phyloP scores from a whole-genome alignment of 2,329 filamentous ascomycete species.

The Magnaporthiopsis incrustans region DNA sequence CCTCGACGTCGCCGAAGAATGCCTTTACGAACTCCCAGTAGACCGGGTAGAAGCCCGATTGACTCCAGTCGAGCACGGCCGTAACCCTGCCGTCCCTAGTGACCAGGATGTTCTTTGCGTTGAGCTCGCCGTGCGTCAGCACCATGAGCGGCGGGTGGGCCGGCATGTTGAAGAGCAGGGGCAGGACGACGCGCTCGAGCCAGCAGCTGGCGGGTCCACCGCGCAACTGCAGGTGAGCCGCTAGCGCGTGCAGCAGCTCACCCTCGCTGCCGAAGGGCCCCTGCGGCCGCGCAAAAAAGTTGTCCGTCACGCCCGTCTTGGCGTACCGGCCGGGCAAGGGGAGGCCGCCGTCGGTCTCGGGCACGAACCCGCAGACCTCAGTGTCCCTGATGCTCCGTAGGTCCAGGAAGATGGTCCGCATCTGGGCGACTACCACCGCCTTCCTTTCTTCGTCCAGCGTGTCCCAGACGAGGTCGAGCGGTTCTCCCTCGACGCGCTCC shows the following conservation, averaged over 20 bases:
- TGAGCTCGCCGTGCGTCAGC: constrained; percentile 11
- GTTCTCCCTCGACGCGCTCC: constrained; percentile 3
- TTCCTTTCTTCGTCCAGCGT: background rate
- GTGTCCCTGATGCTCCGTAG: constrained; percentile 1
- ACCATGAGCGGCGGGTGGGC: background rate
- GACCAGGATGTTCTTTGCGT: constrained; percentile 9
- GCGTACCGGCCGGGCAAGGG: background rate
- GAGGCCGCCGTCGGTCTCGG: background rate
- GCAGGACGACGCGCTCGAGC: constrained; percentile 3
- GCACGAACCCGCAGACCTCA: background rate
- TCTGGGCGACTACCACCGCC: constrained; percentile 6
- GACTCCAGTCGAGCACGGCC: constrained; percentile 10
- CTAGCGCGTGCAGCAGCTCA: constrained; percentile 6
- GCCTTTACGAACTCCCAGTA: constrained; percentile 13
- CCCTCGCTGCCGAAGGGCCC: constrained; percentile 2
- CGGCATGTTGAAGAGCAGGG: constrained; percentile 7
- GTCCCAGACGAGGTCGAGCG: constrained; percentile 2
- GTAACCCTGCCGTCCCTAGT: constrained; percentile 7
- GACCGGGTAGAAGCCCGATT: constrained; percentile 10
- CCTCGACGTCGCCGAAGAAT: constrained; percentile 9
- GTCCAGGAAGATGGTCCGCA: background rate
- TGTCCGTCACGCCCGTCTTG: constrained; percentile 5
- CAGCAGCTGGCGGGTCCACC: background rate
- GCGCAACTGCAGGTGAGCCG: constrained; percentile 1
- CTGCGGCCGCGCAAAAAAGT: constrained; percentile 4